These are phyloP conservation scores for Azolla pinnata DNA, from an alignment of 75 land plant genomes.

Conservation along the genomic window DNA sequence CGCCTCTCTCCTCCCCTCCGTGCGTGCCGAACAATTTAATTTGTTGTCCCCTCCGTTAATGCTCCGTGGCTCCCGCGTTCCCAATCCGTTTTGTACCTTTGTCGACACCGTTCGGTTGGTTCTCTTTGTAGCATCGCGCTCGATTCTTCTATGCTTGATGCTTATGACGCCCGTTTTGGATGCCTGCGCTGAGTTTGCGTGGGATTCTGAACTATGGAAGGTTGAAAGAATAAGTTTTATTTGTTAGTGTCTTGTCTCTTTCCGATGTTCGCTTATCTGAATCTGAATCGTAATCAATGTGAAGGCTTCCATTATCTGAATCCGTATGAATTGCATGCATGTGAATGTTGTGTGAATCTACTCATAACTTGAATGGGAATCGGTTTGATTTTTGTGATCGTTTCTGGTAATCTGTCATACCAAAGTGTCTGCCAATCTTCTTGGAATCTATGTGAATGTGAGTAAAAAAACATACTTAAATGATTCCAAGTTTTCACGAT, in stretches of 20 bases:
- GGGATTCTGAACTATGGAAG: no score
- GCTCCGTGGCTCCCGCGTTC: neutral
- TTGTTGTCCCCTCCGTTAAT: neutral
- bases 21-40: neutral
- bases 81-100: neutral
- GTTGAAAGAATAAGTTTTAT: no score
- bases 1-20: neutral
- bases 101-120: neutral
- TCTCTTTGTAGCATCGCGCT: neutral
- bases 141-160: no score
- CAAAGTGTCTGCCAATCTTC: neutral
- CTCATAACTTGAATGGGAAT: neutral
- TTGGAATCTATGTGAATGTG: neutral
- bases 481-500: neutral
- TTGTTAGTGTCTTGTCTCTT: no score
- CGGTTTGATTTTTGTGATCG: neutral
- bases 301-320: no score
- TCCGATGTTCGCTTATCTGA: no score
- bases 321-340: no score
- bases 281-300: no score
- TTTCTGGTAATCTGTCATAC: neutral
- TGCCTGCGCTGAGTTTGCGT: no score
- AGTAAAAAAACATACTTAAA: neutral
- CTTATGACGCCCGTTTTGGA: no score
- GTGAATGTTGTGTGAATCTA: neutral